A percentile compares a stretch with the other conserved stretches of the same genome.
These are phyloP conservation scores for Beta corolliflora DNA, from an alignment of 179 eudicot species.

Conservation along the genomic window DNA sequence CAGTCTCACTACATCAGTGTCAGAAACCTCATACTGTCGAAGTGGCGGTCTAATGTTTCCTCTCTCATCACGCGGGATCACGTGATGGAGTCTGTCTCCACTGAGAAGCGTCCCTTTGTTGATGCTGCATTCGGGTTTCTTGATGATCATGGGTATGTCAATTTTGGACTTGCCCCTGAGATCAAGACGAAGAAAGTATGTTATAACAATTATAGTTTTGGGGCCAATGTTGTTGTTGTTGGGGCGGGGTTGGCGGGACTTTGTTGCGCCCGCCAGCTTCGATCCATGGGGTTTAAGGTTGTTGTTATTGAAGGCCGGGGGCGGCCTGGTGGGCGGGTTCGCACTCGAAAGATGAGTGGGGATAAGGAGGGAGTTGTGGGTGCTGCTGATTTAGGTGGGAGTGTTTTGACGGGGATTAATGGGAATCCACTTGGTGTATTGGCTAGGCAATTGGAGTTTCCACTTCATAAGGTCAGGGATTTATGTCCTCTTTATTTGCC, in stretches of 20 bases:
- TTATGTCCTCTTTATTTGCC: constrained; percentile 89
- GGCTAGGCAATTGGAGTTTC: constrained; percentile 81
- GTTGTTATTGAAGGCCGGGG: constrained; percentile 72
- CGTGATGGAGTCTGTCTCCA: constrained; percentile 44
- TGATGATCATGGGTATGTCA: constrained; percentile 77
- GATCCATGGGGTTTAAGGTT: constrained; percentile 80
- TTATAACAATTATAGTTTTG: not conserved
- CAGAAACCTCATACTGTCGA: constrained; percentile 74
- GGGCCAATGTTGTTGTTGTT: constrained; percentile 54
- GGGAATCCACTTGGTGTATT: constrained; percentile 94
- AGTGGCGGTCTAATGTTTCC: constrained; percentile 75
- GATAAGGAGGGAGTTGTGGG: constrained; percentile 29
- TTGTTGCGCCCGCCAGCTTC: constrained; percentile 76
- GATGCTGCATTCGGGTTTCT: constrained; percentile 62
- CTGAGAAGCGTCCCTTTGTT: constrained; percentile 57
- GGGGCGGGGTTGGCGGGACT: constrained; percentile 93
- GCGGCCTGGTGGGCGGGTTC: constrained; percentile 85
- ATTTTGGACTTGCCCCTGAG: constrained; percentile 73
- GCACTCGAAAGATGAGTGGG: constrained; percentile 60
- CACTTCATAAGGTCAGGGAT: constrained; percentile 95
- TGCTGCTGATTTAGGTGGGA: constrained; percentile 92
- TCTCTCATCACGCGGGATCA: constrained; percentile 50
- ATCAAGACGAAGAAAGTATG: constrained; percentile 17
- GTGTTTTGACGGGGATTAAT: constrained; percentile 90
- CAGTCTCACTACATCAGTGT: constrained; percentile 69